phyloP scores from a whole-genome alignment of 352 stramenopile genomes.

The Phytophthora meadii region DNA sequence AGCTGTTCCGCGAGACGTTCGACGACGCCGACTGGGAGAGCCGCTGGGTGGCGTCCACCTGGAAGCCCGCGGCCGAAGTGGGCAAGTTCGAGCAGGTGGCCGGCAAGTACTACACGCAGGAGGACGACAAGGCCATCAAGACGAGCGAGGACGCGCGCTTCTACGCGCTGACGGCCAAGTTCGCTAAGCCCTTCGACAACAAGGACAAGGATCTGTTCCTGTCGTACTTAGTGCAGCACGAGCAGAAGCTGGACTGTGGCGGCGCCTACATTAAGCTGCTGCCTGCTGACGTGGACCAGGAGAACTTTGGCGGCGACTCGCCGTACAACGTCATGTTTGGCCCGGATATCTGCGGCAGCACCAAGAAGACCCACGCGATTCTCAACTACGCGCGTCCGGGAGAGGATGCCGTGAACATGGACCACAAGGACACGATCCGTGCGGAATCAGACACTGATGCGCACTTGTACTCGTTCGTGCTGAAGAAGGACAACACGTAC shows the following conservation, averaged over 20 bases:
- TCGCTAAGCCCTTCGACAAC: conserved; percentile 90
- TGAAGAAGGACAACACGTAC: conserved; percentile 98
- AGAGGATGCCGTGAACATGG: conserved; percentile 91
- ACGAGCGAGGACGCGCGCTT: conserved; percentile 95
- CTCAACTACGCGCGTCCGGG: conserved; percentile 97
- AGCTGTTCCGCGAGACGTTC: conserved; percentile 96
- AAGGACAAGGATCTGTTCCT: conserved; percentile 92
- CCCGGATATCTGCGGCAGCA: conserved; percentile 98
- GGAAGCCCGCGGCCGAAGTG: conserved; percentile 95
- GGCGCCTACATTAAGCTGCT: conserved; percentile 99
- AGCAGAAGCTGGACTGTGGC: conserved; percentile 99
- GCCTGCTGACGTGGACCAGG: conserved; percentile 90
- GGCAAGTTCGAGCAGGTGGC: conserved; percentile 95
- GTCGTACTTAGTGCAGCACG: conserved; percentile 99
- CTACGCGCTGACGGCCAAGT: conserved; percentile 96
- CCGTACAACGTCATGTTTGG: conserved; percentile 99
- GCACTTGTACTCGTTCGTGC: conserved; percentile 98
- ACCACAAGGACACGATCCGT: conserved; percentile 90
- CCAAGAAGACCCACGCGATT: conserved; percentile 98
- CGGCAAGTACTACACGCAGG: conserved; percentile 93
- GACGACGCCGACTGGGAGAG: conserved; percentile 84
- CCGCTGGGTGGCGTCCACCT: conserved; percentile 92
- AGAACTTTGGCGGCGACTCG: conserved; percentile 95
- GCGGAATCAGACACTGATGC: conserved; percentile 85
- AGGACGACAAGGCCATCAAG: conserved; percentile 95